phyloP scores from a whole-genome alignment of 129 eudicot genomes.

The Helianthus tuberosus region DNA sequence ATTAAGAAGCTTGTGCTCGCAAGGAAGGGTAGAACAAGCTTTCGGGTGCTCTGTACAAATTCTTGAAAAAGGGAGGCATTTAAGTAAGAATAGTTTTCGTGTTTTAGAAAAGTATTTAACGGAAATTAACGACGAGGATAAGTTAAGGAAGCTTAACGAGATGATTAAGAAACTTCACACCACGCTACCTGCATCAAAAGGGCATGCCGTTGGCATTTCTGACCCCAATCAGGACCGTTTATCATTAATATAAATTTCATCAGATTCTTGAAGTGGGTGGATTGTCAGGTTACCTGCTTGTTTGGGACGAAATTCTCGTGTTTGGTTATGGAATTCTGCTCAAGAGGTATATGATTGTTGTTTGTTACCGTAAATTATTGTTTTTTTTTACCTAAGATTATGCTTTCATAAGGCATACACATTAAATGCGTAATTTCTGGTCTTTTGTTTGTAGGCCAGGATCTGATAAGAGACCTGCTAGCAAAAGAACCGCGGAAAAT shows the following conservation, averaged over 20 bases:
- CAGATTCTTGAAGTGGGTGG: conserved; percentile 9
- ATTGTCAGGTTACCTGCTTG: conserved; percentile 4
- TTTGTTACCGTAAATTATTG: background rate
- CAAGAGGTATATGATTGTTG: conserved; percentile 20
- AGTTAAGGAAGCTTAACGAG: conserved; percentile 42
- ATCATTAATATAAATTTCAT: conserved; percentile 13
- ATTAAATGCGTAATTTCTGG: background rate
- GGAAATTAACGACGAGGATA: conserved; percentile 49
- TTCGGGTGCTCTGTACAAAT: conserved; percentile 55
- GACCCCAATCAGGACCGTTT: background rate
- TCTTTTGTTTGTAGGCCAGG: background rate
- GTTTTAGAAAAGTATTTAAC: conserved; percentile 61
- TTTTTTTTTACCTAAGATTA: background rate
- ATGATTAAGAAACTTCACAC: conserved; percentile 50
- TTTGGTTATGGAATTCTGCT: conserved; percentile 1
- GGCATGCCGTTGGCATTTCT: conserved; percentile 41
- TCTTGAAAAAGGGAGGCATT: conserved; percentile 64
- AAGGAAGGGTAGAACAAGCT: conserved; percentile 65
- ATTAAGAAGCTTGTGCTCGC: conserved; percentile 60
- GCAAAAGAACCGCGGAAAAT: conserved; percentile 59
- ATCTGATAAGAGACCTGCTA: conserved; percentile 33
- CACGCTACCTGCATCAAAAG: conserved; percentile 47
- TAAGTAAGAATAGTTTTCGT: conserved; percentile 48
- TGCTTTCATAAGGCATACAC: background rate
- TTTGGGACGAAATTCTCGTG: background rate